These are phyloP conservation scores for Chondrus crispus DNA, from an alignment of 23 red algal genomes.

Conservation along the genomic window DNA sequence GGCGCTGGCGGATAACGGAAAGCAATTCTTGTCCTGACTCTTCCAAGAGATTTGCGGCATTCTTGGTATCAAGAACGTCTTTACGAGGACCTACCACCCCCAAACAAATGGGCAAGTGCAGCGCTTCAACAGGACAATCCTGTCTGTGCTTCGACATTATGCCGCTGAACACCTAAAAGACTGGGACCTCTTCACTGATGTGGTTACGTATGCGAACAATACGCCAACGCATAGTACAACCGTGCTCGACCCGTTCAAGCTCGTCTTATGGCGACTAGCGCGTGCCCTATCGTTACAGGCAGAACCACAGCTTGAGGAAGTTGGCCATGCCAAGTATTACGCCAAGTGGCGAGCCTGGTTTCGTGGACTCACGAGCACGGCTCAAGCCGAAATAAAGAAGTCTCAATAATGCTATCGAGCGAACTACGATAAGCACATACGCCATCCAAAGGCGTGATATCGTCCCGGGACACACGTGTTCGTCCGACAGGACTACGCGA, in stretches of 20 bases:
- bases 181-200: background rate
- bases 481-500: too few species aligned
- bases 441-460: too few species aligned
- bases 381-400: too few species aligned
- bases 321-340: too few species aligned
- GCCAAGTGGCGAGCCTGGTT: too few species aligned
- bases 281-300: too few species aligned
- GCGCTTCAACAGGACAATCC: slow-evolving; percentile 13
- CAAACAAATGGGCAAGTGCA: slow-evolving; percentile 11
- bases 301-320: too few species aligned
- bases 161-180: background rate
- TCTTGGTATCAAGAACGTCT: slow-evolving; percentile 9
- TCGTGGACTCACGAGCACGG: too few species aligned
- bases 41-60: background rate
- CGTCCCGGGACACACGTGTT: too few species aligned
- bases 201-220: background rate
- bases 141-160: background rate
- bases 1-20: slow-evolving; percentile 12
- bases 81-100: slow-evolving; percentile 16
- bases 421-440: too few species aligned
- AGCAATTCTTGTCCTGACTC: background rate
- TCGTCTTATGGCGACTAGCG: background rate
- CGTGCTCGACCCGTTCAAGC: background rate
- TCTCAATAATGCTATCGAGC: too few species aligned
- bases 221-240: background rate